Evolutionary conservation across 192 early-diverging fungal species (phyloP), one percentile per base, ranked within the genome.

Genomic region (Entomortierella parvispora): DNA sequence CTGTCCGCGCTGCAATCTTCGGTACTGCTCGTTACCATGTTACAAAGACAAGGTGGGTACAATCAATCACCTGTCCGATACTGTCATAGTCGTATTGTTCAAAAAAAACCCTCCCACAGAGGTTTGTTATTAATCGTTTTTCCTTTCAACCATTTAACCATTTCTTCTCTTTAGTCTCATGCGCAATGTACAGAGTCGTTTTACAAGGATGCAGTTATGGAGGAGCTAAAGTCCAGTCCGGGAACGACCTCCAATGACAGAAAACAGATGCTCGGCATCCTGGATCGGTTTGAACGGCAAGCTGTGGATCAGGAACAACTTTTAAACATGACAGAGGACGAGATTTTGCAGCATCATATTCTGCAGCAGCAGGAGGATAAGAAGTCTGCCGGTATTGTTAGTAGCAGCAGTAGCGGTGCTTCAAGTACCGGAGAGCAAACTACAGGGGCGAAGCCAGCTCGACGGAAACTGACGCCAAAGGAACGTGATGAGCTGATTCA

Each of bases 1-100:
- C 18, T 92, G 90, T 55, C 90, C 90, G 28, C 69, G 86, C 48
- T 92, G 90, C 53, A 86, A 92, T 72, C 78, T 92, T 43, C 67
- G 79, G 46, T 92, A 92, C 55, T 92, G 90, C 54, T 89, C 85
- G 6, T 45, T 92, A 23, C 34, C 62, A 4, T 92, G 90, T 59
- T 92, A 90, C 58, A 89, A 89, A 61, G 71, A 86, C 48, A 60
- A 86, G 59, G 85, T 88, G 58, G 12, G 15, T 44, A n/a, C 17
- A 12, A 18, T 3, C 18, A 15, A 33, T 42, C 31, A 14, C 12
- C 22, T 61, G 12, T 26, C 15, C 10, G 5, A 2, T 55, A 3
- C 28, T 3, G 17, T 9, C 26, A 54, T 77, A 20, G 3, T 40
- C 23, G 32, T 50, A 34, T 53, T 71, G 33, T 51, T 62, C 65